Percentiles rank a stretch among this genome's conserved stretches.
These are phyloP conservation scores for Luffa acutangula DNA, from an alignment of 306 rosid genomes.

Conservation along the genomic window DNA sequence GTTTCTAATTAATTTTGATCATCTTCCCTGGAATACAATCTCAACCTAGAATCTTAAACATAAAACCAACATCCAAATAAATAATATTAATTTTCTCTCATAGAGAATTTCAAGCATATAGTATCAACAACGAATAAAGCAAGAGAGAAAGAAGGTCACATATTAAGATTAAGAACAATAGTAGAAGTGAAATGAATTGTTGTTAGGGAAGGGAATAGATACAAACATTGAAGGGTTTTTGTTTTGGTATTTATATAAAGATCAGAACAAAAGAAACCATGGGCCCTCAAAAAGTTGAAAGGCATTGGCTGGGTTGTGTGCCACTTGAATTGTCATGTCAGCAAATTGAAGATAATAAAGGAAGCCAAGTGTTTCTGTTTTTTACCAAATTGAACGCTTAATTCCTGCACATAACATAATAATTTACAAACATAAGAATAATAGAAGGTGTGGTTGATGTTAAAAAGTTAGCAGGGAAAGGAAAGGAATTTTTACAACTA, in stretches of 20 bases:
- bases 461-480: neutral
- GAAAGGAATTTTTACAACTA: conserved; percentile 50
- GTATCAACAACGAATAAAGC: neutral
- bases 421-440: neutral
- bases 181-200: neutral
- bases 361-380: neutral
- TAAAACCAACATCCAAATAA: neutral
- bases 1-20: neutral
- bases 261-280: neutral
- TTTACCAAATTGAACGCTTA: conserved; percentile 69
- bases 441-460: neutral
- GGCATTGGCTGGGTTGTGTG: neutral
- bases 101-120: neutral
- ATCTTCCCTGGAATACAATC: neutral
- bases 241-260: neutral
- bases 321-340: neutral
- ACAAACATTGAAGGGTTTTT: neutral
- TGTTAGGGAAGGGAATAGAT: neutral
- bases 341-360: neutral
- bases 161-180: neutral
- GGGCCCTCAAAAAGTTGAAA: neutral
- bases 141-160: neutral
- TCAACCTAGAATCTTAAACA: neutral
- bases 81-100: neutral
- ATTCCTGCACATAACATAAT: conserved; percentile 50